These are phyloP conservation scores for Oryza nivara DNA, from an alignment of 176 grass and related monocot genomes.

Conservation along the genomic window DNA sequence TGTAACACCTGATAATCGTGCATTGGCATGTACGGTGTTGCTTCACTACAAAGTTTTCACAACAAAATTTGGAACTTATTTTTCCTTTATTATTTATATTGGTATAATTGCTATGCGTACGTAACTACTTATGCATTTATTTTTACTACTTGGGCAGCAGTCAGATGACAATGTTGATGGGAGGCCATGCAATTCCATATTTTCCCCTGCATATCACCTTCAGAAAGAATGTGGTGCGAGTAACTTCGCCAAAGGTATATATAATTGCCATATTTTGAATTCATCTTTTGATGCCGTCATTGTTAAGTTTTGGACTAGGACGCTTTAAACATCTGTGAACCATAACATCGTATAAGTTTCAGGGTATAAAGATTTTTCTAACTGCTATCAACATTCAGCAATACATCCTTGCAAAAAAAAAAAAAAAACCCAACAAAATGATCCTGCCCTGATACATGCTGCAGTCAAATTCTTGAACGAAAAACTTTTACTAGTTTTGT, in stretches of 20 bases:
- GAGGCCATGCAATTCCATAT: slow-evolving; percentile 49
- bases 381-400: background rate
- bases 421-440: background rate
- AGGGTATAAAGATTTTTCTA: background rate
- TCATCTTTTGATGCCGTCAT: background rate
- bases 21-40: background rate
- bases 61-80: background rate
- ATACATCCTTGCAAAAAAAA: background rate
- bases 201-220: slow-evolving; percentile 75
- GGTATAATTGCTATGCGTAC: background rate
- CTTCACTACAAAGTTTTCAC: background rate
- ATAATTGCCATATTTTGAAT: slow-evolving; percentile 9
- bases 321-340: background rate
- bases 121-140: slow-evolving; percentile 10
- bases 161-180: slow-evolving; percentile 43
- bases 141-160: slow-evolving; percentile 34
- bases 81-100: slow-evolving; percentile 22
- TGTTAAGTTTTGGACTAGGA: background rate
- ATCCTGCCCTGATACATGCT: background rate
- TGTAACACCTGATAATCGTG: background rate
- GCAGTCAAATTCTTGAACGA: background rate
- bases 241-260: slow-evolving; percentile 51
- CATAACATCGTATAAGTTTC: background rate
- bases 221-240: slow-evolving; percentile 51
- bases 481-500: slow-evolving; percentile 13